Evolutionary conservation across 2,329 filamentous ascomycete genomes (phyloP).

Genomic region (Trichoderma cornu-damae): DNA sequence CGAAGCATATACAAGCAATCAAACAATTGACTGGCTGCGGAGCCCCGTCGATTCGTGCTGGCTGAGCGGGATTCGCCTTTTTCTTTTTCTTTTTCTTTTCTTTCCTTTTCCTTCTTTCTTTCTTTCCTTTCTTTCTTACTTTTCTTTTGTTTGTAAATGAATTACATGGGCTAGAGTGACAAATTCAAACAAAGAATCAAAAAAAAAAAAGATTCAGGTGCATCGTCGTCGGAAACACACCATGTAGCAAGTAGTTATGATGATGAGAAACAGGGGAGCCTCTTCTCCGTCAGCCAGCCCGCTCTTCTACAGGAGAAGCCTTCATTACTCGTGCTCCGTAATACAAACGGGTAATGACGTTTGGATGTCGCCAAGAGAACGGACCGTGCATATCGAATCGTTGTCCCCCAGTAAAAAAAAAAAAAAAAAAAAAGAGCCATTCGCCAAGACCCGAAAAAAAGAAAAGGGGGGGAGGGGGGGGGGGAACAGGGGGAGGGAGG

Average conservation of each 20-base stretch:
- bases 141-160: no score
- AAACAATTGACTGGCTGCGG: no score
- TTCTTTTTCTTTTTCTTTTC: no score
- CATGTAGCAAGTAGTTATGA: no score
- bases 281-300: not conserved
- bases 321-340: not conserved
- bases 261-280: not conserved
- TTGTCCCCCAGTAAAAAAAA: no score
- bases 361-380: not conserved
- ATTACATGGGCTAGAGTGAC: no score
- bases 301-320: not conserved
- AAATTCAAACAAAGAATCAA: no score
- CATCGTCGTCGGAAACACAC: not conserved
- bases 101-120: no score
- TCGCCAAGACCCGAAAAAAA: not conserved
- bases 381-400: not conserved
- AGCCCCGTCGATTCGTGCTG: not conserved
- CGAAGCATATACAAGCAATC: no score
- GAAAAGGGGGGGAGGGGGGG: constrained; percentile 5
- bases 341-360: constrained; percentile 5
- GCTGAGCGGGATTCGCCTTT: not conserved
- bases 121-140: no score
- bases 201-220: not conserved
- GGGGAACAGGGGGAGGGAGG: not conserved
- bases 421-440: no score